Percentiles rank a stretch among this genome's conserved stretches.
These are phyloP conservation scores for Cyberlindnera galapagoensis DNA, from an alignment of 805 yeast species.

Conservation along the genomic window DNA sequence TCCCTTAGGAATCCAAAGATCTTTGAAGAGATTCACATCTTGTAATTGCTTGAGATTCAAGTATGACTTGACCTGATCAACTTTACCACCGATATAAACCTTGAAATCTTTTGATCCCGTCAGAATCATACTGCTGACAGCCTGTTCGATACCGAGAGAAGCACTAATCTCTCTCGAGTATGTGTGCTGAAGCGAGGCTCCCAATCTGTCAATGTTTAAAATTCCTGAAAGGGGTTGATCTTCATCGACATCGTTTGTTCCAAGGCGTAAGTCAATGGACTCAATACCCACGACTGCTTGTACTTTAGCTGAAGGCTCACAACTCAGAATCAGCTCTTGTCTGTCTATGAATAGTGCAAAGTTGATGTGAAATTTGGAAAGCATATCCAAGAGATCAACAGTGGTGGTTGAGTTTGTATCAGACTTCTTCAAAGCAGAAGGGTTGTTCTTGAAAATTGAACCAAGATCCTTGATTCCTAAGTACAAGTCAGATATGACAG, in stretches of 20 bases:
- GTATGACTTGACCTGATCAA: slow-evolving; percentile 52
- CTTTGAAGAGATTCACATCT: slow-evolving; percentile 74
- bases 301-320: slow-evolving; percentile 92
- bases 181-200: slow-evolving; percentile 78
- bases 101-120: slow-evolving; percentile 32
- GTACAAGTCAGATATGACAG: slow-evolving; percentile 58
- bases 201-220: slow-evolving; percentile 45
- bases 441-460: slow-evolving; percentile 19
- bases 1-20: slow-evolving; percentile 63
- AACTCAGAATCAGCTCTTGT: slow-evolving; percentile 73
- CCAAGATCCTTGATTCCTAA: slow-evolving; percentile 44
- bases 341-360: slow-evolving; percentile 59
- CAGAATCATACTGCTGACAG: slow-evolving; percentile 43
- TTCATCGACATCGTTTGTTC: slow-evolving; percentile 39
- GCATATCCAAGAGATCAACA: slow-evolving; percentile 36
- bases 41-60: slow-evolving; percentile 81
- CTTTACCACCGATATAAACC: slow-evolving; percentile 42
- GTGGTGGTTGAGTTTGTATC: slow-evolving; percentile 8
- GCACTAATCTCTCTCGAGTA: slow-evolving; percentile 90
- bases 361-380: slow-evolving; percentile 54
- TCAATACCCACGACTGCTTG: slow-evolving; percentile 76
- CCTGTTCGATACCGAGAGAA: slow-evolving; percentile 41
- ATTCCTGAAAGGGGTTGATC: slow-evolving; percentile 38
- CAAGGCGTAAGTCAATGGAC: slow-evolving; percentile 54
- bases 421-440: slow-evolving; percentile 5